A percentile compares a stretch with the other conserved stretches of the same genome.
Conservation (phyloP, 495 filamentous ascomycete genomes). For the Jackrogersella minutella region DNA sequence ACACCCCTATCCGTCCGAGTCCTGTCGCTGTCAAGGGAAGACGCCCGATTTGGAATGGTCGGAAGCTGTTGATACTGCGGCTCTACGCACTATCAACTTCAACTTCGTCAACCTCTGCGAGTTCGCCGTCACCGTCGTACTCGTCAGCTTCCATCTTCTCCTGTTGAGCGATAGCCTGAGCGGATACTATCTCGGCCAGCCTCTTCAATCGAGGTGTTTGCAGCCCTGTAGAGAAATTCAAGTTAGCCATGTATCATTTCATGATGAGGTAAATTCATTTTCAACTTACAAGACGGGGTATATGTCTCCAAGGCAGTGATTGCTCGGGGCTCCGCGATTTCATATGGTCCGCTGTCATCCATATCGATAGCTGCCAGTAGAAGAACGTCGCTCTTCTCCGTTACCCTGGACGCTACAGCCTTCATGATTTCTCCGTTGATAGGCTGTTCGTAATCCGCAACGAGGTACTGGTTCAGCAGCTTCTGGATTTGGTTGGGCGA, state of each 20-base stretch:
- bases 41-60: constrained; percentile 25
- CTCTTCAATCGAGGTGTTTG: constrained; percentile 95
- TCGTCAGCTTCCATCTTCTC: constrained; percentile 72
- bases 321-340: constrained; percentile 94
- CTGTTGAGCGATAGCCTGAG: constrained; percentile 92
- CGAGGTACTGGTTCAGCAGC: constrained; percentile 96
- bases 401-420: constrained; percentile 94
- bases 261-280: neutral
- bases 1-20: constrained; percentile 1
- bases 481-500: constrained; percentile 99
- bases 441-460: constrained; percentile 98
- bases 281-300: constrained; percentile 85
- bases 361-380: constrained; percentile 94
- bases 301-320: constrained; percentile 98
- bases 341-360: constrained; percentile 99
- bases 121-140: constrained; percentile 52
- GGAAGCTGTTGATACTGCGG: constrained; percentile 37
- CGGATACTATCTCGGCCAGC: constrained; percentile 95
- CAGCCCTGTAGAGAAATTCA: constrained; percentile 68
- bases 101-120: constrained; percentile 56
- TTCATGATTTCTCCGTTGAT: constrained; percentile 99
- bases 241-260: constrained; percentile 23
- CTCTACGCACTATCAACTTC: constrained; percentile 41
- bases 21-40: constrained; percentile 16
- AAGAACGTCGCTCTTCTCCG: constrained; percentile 97